These are phyloP conservation scores for Adiantum capillusveneris DNA, from an alignment of 75 land plant species.

Conservation along the genomic window DNA sequence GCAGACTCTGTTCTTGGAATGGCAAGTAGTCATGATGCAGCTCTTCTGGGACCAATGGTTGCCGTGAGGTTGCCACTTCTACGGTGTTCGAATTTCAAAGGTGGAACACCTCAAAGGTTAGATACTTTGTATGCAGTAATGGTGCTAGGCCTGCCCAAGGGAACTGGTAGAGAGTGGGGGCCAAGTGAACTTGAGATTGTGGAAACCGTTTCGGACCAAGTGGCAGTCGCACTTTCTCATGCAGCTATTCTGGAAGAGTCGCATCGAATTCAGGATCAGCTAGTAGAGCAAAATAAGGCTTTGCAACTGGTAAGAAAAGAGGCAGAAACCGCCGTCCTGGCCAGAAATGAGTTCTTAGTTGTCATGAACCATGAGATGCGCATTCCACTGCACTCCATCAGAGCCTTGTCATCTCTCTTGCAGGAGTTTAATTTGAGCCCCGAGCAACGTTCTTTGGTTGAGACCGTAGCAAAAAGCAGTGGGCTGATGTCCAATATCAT, in stretches of 20 bases:
- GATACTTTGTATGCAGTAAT: slow-evolving; percentile 53
- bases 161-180: slow-evolving; percentile 39
- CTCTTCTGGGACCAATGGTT: slow-evolving; percentile 49
- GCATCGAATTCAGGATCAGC: slow-evolving; percentile 51
- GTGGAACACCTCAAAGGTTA: slow-evolving; percentile 58
- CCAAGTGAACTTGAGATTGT: slow-evolving; percentile 65
- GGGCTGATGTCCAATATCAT: slow-evolving; percentile 52
- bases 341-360: slow-evolving; percentile 60
- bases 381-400: slow-evolving; percentile 69
- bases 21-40: slow-evolving; percentile 29
- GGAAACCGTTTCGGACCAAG: slow-evolving; percentile 81
- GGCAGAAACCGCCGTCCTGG: slow-evolving; percentile 69
- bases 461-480: slow-evolving; percentile 54
- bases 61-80: slow-evolving; percentile 82
- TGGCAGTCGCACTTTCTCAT: slow-evolving; percentile 88
- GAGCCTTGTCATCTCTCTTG: slow-evolving; percentile 58
- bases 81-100: slow-evolving; percentile 59
- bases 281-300: slow-evolving; percentile 56
- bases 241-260: slow-evolving; percentile 86
- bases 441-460: slow-evolving; percentile 47
- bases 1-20: slow-evolving; percentile 35
- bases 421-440: slow-evolving; percentile 37
- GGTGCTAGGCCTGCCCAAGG: slow-evolving; percentile 29
- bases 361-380: slow-evolving; percentile 86
- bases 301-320: slow-evolving; percentile 44